Percentiles rank a stretch among this genome's conserved stretches.
These are phyloP conservation scores for Fusarium sp. DNA, from an alignment of 2,329 filamentous ascomycete species.

Conservation along the genomic window DNA sequence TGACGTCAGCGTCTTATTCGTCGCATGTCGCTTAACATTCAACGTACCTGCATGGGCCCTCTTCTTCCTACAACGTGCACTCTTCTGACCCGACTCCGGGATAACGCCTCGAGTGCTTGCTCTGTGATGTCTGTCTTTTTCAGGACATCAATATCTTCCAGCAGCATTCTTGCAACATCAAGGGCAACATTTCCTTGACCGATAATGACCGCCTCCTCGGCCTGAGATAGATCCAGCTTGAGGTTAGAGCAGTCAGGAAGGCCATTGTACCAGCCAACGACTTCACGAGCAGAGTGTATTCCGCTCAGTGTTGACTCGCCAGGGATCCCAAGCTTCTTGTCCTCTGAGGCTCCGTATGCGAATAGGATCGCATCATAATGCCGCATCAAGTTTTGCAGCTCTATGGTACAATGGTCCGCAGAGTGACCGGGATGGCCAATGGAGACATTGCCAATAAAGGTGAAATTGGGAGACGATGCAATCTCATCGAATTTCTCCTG, in stretches of 20 bases:
- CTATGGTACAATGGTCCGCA: constrained; percentile 63
- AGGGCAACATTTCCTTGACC: constrained; percentile 97
- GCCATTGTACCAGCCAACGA: constrained; percentile 99
- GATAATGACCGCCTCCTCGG: constrained; percentile 87
- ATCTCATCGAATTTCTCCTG: constrained; percentile 94
- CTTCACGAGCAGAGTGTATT: constrained; percentile 88
- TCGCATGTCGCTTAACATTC: constrained; percentile 20
- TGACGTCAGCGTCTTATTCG: constrained; percentile 2
- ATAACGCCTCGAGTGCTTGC: constrained; percentile 79
- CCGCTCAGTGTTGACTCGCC: constrained; percentile 79
- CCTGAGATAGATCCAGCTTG: constrained; percentile 76
- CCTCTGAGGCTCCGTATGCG: constrained; percentile 89
- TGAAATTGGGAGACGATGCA: constrained; percentile 83
- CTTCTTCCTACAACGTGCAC: constrained; percentile 90
- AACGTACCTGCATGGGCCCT: constrained; percentile 83
- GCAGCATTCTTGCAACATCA: constrained; percentile 88
- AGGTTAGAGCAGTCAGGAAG: constrained; percentile 82
- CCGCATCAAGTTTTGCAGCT: constrained; percentile 74
- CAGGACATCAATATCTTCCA: constrained; percentile 79
- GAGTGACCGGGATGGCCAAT: constrained; percentile 67
- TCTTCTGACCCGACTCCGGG: constrained; percentile 77
- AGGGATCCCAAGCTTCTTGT: constrained; percentile 80
- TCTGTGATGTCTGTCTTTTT: constrained; percentile 89
- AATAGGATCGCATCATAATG: constrained; percentile 95
- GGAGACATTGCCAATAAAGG: constrained; percentile 89